phyloP scores from a whole-genome alignment of 805 yeast genomes.

The Suhomyces canberraensis region DNA sequence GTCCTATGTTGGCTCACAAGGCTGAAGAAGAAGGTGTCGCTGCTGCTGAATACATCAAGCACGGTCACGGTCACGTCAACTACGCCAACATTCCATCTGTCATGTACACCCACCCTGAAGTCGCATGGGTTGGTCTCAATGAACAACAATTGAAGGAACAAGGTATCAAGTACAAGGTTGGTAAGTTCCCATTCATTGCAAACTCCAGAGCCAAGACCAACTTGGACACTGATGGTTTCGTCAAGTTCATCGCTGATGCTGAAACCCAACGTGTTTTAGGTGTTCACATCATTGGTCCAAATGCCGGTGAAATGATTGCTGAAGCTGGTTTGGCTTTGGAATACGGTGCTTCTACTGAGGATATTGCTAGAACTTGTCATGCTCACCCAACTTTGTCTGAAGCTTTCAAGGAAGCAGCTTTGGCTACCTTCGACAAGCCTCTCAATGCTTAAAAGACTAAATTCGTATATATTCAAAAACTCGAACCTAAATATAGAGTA shows the following conservation, averaged over 20 bases:
- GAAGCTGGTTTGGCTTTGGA: conserved; percentile 97
- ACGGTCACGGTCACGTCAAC: conserved; percentile 96
- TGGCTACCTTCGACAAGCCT: conserved; percentile 88
- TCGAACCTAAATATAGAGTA: neutral
- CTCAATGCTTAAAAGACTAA: conserved; percentile 60
- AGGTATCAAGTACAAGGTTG: conserved; percentile 87
- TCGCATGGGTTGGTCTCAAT: conserved; percentile 98
- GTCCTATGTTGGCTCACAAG: conserved; percentile 99
- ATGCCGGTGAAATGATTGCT: conserved; percentile 99
- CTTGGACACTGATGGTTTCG: conserved; percentile 95
- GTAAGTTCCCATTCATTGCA: conserved; percentile 98
- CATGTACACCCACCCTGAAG: conserved; percentile 99
- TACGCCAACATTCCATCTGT: conserved; percentile 97
- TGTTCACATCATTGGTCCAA: conserved; percentile 95
- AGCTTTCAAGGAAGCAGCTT: conserved; percentile 97
- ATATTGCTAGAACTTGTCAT: conserved; percentile 94
- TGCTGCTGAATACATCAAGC: conserved; percentile 90
- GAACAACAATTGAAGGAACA: conserved; percentile 93
- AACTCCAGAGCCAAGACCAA: conserved; percentile 99
- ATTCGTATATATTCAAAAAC: neutral
- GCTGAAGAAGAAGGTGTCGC: conserved; percentile 99
- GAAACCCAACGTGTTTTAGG: conserved; percentile 96
- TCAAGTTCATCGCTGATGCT: conserved; percentile 91
- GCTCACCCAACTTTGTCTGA: conserved; percentile 98
- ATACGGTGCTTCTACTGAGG: conserved; percentile 98